These are phyloP conservation scores for Withania somnifera DNA, from an alignment of 305 asterid species.

Conservation along the genomic window DNA sequence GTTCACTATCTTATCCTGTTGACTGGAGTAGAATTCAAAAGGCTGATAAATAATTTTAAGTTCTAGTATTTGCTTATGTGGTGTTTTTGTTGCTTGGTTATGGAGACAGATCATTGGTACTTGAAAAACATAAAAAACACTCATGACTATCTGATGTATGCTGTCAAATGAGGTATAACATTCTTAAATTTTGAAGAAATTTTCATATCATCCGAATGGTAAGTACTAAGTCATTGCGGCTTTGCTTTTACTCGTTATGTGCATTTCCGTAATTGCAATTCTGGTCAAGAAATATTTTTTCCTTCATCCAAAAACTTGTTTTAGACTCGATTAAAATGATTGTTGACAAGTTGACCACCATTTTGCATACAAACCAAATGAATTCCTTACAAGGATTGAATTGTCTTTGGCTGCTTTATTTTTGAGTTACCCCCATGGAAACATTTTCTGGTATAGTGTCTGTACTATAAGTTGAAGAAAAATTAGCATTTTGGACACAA, in stretches of 20 bases:
- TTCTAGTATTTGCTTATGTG: not conserved
- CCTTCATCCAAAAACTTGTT: not conserved
- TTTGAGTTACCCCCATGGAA: not conserved
- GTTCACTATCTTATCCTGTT: not conserved
- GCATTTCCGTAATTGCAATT: not conserved
- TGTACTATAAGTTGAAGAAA: not conserved
- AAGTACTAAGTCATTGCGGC: not conserved
- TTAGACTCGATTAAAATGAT: not conserved
- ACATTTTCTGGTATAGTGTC: not conserved
- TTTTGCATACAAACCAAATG: not conserved
- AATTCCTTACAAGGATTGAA: not conserved
- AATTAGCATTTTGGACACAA: not conserved
- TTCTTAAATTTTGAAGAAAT: not conserved
- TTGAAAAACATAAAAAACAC: not conserved
- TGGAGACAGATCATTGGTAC: slow-evolving; percentile 1
- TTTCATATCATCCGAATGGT: not conserved
- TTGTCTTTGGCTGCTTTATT: not conserved
- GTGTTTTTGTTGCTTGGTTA: not conserved
- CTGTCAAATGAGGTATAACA: not conserved
- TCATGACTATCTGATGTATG: not conserved
- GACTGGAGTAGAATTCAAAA: not conserved
- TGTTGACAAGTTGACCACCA: not conserved
- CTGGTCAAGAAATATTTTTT: not conserved
- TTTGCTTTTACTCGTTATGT: not conserved
- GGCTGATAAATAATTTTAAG: not conserved